phyloP scores from a whole-genome alignment of 2,329 filamentous ascomycete species.

The Monosporascus cannonballus region DNA sequence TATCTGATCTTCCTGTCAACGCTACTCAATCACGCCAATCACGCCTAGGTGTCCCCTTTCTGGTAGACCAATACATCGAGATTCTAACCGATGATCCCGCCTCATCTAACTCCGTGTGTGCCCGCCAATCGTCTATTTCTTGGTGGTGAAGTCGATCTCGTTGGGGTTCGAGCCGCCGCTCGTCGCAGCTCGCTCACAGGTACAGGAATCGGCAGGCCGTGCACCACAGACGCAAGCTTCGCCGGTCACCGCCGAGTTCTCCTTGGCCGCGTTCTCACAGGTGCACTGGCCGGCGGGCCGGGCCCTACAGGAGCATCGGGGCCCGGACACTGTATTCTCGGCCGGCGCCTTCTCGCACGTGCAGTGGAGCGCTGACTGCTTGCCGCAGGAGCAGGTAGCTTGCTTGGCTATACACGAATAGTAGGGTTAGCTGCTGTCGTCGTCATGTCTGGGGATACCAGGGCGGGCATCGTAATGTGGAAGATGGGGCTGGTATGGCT shows the following conservation, averaged over 20 bases:
- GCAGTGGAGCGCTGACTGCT: conserved; percentile 82
- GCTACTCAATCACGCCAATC: not conserved
- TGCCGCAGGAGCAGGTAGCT: conserved; percentile 81
- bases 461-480: not conserved
- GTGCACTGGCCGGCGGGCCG: conserved; percentile 76
- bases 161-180: conserved; percentile 52
- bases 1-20: too few relatives aligned
- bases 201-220: conserved; percentile 66
- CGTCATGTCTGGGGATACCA: not conserved
- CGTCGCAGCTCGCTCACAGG: conserved; percentile 69
- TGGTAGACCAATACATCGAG: conserved; percentile 4
- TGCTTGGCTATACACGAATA: conserved; percentile 44
- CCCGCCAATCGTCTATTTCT: conserved; percentile 33
- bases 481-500: not conserved
- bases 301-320: conserved; percentile 78
- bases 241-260: conserved; percentile 60
- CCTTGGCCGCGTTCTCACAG: conserved; percentile 63
- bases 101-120: not conserved
- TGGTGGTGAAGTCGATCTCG: conserved; percentile 86
- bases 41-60: not conserved
- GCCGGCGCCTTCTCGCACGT: conserved; percentile 68
- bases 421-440: conserved; percentile 1
- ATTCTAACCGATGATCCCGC: not conserved
- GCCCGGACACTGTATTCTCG: conserved; percentile 69
- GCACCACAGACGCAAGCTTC: conserved; percentile 71